phyloP scores from a whole-genome alignment of 108 stramenopile species.

The Skeletonema marinoi region DNA sequence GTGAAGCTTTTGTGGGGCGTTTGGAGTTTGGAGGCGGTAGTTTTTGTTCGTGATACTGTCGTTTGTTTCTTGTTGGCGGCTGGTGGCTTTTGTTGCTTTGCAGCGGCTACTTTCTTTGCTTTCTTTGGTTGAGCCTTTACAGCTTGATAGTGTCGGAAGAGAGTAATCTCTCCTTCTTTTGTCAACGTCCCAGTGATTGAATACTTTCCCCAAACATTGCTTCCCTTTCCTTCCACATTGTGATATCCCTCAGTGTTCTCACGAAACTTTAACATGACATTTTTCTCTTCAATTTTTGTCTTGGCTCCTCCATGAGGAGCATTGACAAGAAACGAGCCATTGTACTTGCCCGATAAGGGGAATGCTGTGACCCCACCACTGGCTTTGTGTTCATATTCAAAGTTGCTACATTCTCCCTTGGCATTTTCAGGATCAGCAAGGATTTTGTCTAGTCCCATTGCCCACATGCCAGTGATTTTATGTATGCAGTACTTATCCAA shows the following conservation, averaged over 20 bases:
- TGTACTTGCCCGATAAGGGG: constrained; percentile 80
- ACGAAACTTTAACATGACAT: constrained; percentile 75
- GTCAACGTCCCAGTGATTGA: constrained; percentile 79
- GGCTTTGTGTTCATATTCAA: constrained; percentile 87
- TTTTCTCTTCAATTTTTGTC: constrained; percentile 68
- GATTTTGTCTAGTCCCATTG: constrained; percentile 67
- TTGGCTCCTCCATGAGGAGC: constrained; percentile 52
- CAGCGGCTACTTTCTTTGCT: background rate
- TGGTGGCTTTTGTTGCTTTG: background rate
- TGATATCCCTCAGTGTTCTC: constrained; percentile 81
- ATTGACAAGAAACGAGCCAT: constrained; percentile 80
- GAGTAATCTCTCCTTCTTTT: constrained; percentile 67
- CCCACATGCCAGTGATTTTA: constrained; percentile 79
- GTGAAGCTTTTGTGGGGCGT: background rate
- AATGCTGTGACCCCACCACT: constrained; percentile 52
- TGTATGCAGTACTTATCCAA: constrained; percentile 57
- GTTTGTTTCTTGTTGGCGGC: background rate
- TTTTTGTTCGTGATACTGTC: background rate
- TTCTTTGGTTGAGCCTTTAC: constrained; percentile 20
- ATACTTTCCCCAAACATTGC: constrained; percentile 85
- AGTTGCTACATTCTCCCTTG: constrained; percentile 65
- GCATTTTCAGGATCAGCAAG: constrained; percentile 68
- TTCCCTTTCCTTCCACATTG: constrained; percentile 87
- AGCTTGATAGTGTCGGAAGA: constrained; percentile 80
- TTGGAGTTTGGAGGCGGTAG: background rate